Evolutionary conservation across 257 asterid genomes (phyloP).

Genomic region (Leptodermis oblonga): DNA sequence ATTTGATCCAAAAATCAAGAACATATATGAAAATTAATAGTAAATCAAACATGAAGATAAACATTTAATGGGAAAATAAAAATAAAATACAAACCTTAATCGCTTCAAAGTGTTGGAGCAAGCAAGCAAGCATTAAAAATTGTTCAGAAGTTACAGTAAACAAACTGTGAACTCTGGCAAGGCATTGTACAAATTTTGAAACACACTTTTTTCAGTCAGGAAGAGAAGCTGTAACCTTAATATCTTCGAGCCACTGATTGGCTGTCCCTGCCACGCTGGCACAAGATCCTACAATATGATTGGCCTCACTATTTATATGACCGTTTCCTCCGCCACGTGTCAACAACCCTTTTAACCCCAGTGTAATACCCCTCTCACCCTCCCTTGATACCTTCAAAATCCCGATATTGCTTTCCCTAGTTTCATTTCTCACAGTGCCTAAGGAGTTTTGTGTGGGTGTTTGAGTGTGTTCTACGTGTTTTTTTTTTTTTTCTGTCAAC

Average conservation of each 20-base stretch:
- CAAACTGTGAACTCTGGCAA: conserved; percentile 7
- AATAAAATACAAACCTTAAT: too few relatives aligned
- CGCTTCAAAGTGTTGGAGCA: not conserved
- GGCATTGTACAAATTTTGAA: conserved; percentile 18
- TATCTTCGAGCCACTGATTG: conserved; percentile 76
- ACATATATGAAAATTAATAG: too few relatives aligned
- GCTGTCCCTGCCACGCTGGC: conserved; percentile 60
- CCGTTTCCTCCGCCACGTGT: conserved; percentile 33
- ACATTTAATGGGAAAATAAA: too few relatives aligned
- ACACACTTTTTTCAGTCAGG: conserved; percentile 33
- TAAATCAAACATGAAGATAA: not conserved
- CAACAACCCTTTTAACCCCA: conserved; percentile 23
- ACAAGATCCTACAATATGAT: conserved; percentile 73
- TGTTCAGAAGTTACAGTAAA: conserved; percentile 1
- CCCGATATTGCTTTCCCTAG: conserved; percentile 54
- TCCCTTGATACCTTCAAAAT: conserved; percentile 73
- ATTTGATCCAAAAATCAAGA: not conserved
- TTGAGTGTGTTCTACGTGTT: conserved; percentile 30
- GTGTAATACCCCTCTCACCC: conserved; percentile 47
- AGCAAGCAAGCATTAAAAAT: not conserved
- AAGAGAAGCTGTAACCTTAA: conserved; percentile 61
- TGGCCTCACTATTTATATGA: conserved; percentile 34
- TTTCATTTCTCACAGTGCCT: conserved; percentile 16
- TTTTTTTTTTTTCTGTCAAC: conserved; percentile 31
- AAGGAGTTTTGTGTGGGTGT: conserved; percentile 8